Conservation (phyloP, 345 rosid species). For the Aegle marmelos region DNA sequence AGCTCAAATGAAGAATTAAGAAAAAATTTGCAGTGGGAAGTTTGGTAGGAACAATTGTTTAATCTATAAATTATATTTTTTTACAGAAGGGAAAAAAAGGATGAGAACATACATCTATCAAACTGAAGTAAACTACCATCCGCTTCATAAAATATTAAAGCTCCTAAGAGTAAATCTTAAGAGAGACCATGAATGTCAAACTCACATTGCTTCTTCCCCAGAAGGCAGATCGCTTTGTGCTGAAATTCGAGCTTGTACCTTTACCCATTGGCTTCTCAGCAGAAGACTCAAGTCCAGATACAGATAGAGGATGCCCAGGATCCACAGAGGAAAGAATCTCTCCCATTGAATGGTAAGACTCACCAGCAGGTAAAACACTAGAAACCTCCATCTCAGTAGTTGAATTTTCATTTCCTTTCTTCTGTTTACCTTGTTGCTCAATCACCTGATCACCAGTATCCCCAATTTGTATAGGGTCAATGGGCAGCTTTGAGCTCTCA, state of each 20-base stretch:
- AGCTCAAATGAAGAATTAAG: background rate
- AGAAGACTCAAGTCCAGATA: constrained; percentile 56
- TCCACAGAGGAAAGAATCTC: constrained; percentile 62
- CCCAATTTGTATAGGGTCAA: constrained; percentile 38
- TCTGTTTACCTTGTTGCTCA: constrained; percentile 57
- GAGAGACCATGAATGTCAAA: constrained; percentile 17
- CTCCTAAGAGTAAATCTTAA: background rate
- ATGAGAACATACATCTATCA: background rate
- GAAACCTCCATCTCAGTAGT: constrained; percentile 43
- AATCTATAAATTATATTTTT: background rate
- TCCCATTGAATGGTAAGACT: constrained; percentile 75
- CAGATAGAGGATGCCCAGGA: constrained; percentile 51
- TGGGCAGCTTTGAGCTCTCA: constrained; percentile 41
- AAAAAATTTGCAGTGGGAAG: background rate
- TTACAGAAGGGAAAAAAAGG: too few relatives aligned
- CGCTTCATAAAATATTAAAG: background rate
- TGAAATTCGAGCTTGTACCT: constrained; percentile 54
- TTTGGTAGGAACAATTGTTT: background rate
- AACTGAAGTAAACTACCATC: background rate
- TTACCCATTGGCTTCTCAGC: constrained; percentile 60
- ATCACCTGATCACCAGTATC: constrained; percentile 39
- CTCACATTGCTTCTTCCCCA: constrained; percentile 96
- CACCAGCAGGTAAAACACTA: constrained; percentile 46
- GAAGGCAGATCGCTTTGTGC: constrained; percentile 64
- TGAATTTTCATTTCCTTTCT: constrained; percentile 50